Conservation (phyloP, 164 flowering plant genomes). For the Piper betle region DNA sequence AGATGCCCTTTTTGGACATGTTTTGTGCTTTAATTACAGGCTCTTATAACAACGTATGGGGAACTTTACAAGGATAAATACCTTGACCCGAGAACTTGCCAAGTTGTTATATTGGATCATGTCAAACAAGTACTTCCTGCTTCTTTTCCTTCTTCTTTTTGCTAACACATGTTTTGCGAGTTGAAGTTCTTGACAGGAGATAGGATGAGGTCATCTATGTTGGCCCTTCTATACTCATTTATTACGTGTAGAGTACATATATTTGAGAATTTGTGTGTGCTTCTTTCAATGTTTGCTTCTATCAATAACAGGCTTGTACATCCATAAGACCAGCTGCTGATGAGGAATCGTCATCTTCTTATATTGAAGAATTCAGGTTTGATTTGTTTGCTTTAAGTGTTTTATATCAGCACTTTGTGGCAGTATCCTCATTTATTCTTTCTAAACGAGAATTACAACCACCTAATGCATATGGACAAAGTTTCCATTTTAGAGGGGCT, state of each 20-base stretch:
- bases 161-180: no score
- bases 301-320: conserved; percentile 61
- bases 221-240: no score
- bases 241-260: no score
- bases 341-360: conserved; percentile 85
- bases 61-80: conserved; percentile 60
- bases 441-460: neutral
- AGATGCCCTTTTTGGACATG: no score
- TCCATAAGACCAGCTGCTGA: conserved; percentile 72
- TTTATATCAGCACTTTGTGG: neutral
- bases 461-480: neutral
- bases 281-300: neutral
- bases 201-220: neutral
- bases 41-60: conserved; percentile 55
- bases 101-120: conserved; percentile 80
- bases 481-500: conserved; percentile 38
- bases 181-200: neutral
- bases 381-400: conserved; percentile 4
- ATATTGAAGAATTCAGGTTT: conserved; percentile 83
- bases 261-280: no score
- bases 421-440: neutral
- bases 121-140: conserved; percentile 59
- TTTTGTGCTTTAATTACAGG: conserved; percentile 26
- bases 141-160: neutral
- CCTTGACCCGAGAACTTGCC: conserved; percentile 88